These are phyloP conservation scores for Leccinellum rugosiceps DNA, from an alignment of 768 basidiomycete species.

Conservation along the genomic window DNA sequence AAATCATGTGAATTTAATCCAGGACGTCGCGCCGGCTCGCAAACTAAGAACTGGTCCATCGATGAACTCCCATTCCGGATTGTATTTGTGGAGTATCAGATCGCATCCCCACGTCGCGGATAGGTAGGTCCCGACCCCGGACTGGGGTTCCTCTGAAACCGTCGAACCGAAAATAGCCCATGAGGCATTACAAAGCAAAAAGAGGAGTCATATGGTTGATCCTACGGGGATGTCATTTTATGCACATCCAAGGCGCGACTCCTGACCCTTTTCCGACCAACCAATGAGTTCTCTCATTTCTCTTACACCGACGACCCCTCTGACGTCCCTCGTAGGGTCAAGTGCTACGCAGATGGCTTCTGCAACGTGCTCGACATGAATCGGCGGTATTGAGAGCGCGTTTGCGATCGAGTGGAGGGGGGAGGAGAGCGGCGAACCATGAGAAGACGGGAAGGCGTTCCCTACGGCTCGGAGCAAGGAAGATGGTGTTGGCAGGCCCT, in stretches of 20 bases:
- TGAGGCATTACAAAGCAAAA: constrained; percentile 1
- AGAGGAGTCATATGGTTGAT: constrained; percentile 3
- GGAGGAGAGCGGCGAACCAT: constrained; percentile 37
- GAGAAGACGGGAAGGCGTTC: constrained; percentile 33
- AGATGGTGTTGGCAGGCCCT: constrained; percentile 61
- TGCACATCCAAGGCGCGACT: constrained; percentile 14
- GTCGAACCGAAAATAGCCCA: constrained; percentile 18
- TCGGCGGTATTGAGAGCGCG: constrained; percentile 79
- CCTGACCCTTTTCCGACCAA: constrained; percentile 44
- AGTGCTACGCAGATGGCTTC: constrained; percentile 71
- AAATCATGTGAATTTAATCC: neutral
- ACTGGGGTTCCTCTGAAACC: constrained; percentile 12
- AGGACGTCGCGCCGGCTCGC: constrained; percentile 11
- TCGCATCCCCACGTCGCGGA: constrained; percentile 21
- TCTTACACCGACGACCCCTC: constrained; percentile 65
- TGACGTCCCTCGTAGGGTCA: constrained; percentile 47
- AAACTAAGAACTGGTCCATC: constrained; percentile 3
- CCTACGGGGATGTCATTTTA: constrained; percentile 12
- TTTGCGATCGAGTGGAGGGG: constrained; percentile 69
- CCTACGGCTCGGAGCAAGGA: constrained; percentile 54
- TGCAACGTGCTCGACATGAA: constrained; percentile 95
- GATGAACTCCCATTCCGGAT: constrained; percentile 5
- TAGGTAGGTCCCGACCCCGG: constrained; percentile 12
- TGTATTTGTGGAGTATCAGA: constrained; percentile 8
- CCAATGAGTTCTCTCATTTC: constrained; percentile 77